Evolutionary conservation across 2,329 filamentous ascomycete species (phyloP).

Genomic region (Curvularia verruculosa): DNA sequence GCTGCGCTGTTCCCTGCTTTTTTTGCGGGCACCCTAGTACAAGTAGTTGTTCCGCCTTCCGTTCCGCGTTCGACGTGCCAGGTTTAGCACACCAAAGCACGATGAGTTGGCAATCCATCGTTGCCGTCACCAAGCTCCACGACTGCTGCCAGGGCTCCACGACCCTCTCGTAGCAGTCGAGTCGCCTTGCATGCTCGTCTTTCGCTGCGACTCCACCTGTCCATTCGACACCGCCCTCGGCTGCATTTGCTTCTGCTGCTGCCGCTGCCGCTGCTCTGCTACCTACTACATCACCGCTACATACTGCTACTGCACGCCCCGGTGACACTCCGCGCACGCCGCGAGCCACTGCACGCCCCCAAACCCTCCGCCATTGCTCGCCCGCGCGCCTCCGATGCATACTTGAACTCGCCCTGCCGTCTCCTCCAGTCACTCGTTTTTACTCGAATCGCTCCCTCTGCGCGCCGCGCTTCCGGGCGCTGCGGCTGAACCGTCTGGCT

Average conservation of each 20-base stretch:
- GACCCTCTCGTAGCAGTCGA: conserved; percentile 12
- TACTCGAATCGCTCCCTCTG: conserved; percentile 14
- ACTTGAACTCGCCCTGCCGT: conserved; percentile 8
- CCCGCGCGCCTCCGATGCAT: conserved; percentile 15
- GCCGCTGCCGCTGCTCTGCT: neutral
- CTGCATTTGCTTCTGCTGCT: conserved; percentile 7
- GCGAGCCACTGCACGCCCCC: conserved; percentile 1
- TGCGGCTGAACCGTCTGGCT: conserved; percentile 21
- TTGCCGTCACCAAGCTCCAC: conserved; percentile 16
- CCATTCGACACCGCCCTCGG: conserved; percentile 10
- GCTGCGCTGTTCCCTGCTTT: conserved; percentile 14
- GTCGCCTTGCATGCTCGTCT: conserved; percentile 19
- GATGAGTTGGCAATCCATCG: conserved; percentile 19
- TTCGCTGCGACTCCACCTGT: conserved; percentile 16
- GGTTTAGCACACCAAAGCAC: conserved; percentile 24
- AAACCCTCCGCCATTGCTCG: conserved; percentile 9
- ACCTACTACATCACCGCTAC: neutral
- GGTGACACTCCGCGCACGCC: conserved; percentile 4
- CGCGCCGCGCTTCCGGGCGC: conserved; percentile 24
- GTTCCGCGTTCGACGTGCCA: conserved; percentile 19
- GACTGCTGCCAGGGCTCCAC: conserved; percentile 1
- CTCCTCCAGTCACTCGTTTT: conserved; percentile 16
- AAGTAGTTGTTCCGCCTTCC: conserved; percentile 12
- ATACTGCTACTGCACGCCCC: neutral
- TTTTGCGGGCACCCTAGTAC: too few species aligned